A percentile compares a stretch with the other conserved stretches of the same genome.
phyloP scores from a whole-genome alignment of 106 monocot species.

The Allium fistulosum region DNA sequence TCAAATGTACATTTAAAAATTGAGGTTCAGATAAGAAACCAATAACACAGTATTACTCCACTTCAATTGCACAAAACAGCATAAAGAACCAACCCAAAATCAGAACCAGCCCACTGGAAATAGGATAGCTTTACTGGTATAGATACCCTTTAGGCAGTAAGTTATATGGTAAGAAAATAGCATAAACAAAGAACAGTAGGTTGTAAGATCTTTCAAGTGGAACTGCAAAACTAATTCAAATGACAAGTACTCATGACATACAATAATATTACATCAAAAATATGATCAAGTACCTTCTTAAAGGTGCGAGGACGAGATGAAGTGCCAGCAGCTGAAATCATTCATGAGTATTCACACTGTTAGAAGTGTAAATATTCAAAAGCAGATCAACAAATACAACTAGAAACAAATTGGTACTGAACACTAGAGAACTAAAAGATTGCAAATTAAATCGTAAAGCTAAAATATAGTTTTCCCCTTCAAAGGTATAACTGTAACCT shows the following conservation, averaged over 20 bases:
- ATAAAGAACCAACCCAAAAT: too few relatives aligned
- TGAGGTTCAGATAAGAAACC: too few relatives aligned
- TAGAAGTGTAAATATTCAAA: not conserved
- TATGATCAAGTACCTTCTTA: conserved; percentile 11
- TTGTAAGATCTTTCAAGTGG: not conserved
- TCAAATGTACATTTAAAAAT: too few relatives aligned
- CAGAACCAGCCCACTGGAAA: not conserved
- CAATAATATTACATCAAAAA: not conserved
- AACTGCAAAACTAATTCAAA: not conserved
- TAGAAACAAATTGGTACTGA: not conserved
- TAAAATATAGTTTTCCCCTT: too few relatives aligned
- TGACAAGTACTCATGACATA: not conserved
- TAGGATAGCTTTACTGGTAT: not conserved
- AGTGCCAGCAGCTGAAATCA: conserved; percentile 29
- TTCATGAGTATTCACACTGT: not conserved
- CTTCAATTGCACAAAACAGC: too few relatives aligned
- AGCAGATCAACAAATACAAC: not conserved
- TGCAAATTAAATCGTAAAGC: not conserved
- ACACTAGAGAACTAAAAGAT: not conserved
- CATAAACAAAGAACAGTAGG: not conserved
- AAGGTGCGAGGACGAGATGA: conserved; percentile 32
- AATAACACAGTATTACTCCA: too few relatives aligned
- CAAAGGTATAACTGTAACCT: too few relatives aligned
- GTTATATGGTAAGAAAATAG: not conserved
- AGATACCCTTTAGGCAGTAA: not conserved